Percentiles rank a stretch among this genome's conserved stretches.
These are phyloP conservation scores for Suhomyces sp. DNA, from an alignment of 805 yeast species.

Conservation along the genomic window DNA sequence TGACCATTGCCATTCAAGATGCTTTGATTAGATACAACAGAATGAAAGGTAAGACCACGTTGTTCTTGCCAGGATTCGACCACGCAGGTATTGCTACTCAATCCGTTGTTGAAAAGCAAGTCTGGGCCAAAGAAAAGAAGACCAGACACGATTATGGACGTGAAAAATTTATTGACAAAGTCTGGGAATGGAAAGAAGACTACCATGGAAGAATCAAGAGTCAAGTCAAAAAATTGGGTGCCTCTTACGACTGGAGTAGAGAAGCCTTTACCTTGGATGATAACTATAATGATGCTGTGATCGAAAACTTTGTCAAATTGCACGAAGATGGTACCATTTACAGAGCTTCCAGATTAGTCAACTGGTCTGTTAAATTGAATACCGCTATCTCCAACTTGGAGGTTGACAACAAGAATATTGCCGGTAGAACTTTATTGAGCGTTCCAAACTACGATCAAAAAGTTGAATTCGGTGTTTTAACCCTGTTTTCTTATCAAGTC, in stretches of 20 bases:
- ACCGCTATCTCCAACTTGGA: constrained; percentile 96
- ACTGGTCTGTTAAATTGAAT: constrained; percentile 94
- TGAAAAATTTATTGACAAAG: constrained; percentile 81
- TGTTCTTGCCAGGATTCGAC: constrained; percentile 95
- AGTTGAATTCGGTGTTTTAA: constrained; percentile 93
- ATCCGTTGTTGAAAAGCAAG: constrained; percentile 93
- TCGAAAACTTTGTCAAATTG: constrained; percentile 84
- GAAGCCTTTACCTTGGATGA: constrained; percentile 94
- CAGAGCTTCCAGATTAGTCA: constrained; percentile 88
- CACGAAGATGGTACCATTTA: constrained; percentile 95
- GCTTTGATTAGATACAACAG: constrained; percentile 89
- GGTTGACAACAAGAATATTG: constrained; percentile 87
- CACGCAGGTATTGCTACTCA: constrained; percentile 99
- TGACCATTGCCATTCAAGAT: constrained; percentile 94
- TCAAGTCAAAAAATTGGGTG: constrained; percentile 87
- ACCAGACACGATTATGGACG: constrained; percentile 96
- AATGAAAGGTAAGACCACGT: constrained; percentile 94
- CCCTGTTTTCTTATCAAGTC: constrained; percentile 91
- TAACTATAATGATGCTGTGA: constrained; percentile 72
- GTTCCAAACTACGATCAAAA: constrained; percentile 91
- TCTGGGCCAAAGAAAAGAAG: constrained; percentile 82
- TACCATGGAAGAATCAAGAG: constrained; percentile 82
- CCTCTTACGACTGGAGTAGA: constrained; percentile 94
- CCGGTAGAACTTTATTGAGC: constrained; percentile 74
- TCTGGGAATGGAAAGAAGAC: constrained; percentile 98